These are phyloP conservation scores for Leccinum subtestaceum DNA, from an alignment of 768 basidiomycete species.

Conservation along the genomic window DNA sequence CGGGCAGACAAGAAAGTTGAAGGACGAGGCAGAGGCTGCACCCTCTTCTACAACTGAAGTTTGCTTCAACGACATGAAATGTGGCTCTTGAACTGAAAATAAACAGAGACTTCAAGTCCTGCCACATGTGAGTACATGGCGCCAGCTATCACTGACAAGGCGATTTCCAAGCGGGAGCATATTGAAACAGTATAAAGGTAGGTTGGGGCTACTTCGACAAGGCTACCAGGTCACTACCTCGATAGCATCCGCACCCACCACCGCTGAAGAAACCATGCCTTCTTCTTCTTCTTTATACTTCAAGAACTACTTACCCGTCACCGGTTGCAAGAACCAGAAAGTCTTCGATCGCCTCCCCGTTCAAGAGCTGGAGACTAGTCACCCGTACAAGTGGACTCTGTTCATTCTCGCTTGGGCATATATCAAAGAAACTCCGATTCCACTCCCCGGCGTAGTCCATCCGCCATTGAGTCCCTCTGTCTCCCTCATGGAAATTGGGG, in stretches of 20 bases:
- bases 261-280: background rate
- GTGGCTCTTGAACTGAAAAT: background rate
- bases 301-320: slow-evolving; percentile 20
- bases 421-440: slow-evolving; percentile 12
- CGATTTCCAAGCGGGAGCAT: background rate
- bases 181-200: slow-evolving; percentile 7
- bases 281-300: background rate
- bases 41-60: background rate
- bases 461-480: slow-evolving; percentile 5
- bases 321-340: slow-evolving; percentile 14
- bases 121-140: background rate
- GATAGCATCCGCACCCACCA: background rate
- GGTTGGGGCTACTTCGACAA: background rate
- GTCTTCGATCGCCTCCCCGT: slow-evolving; percentile 23
- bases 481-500: slow-evolving; percentile 23
- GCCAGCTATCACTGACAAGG: background rate
- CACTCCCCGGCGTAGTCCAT: slow-evolving; percentile 14
- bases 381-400: slow-evolving; percentile 27
- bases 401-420: slow-evolving; percentile 24
- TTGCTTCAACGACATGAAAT: background rate
- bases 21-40: background rate
- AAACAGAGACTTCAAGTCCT: background rate
- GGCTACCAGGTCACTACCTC: slow-evolving; percentile 6
- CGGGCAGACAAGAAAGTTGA: background rate
- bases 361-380: slow-evolving; percentile 15